These are phyloP conservation scores for Pichia sp. DNA, from an alignment of 1,139 yeast genomes.

Conservation along the genomic window DNA sequence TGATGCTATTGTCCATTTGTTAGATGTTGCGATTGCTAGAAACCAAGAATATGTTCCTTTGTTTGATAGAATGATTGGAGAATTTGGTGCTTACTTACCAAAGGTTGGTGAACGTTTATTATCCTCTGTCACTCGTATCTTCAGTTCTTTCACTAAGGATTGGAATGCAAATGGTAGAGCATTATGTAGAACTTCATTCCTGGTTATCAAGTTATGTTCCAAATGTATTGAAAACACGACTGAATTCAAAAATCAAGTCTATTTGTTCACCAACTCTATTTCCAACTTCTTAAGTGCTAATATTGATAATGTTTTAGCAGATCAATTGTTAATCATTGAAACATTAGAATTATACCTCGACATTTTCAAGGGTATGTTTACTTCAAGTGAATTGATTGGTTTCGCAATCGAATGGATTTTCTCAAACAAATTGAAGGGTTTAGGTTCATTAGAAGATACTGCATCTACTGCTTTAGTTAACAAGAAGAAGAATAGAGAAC, in stretches of 20 bases:
- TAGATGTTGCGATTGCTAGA: slow-evolving; percentile 65
- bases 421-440: slow-evolving; percentile 53
- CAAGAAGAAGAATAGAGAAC: slow-evolving; percentile 44
- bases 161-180: slow-evolving; percentile 69
- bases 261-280: slow-evolving; percentile 40
- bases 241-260: slow-evolving; percentile 35
- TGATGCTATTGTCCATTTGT: slow-evolving; percentile 56
- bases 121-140: slow-evolving; percentile 45
- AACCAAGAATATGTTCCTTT: slow-evolving; percentile 61
- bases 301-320: slow-evolving; percentile 49
- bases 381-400: slow-evolving; percentile 39
- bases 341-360: slow-evolving; percentile 53
- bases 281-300: slow-evolving; percentile 48
- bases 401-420: slow-evolving; percentile 45
- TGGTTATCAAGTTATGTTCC: slow-evolving; percentile 44
- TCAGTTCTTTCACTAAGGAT: slow-evolving; percentile 47
- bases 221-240: slow-evolving; percentile 32
- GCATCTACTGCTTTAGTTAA: slow-evolving; percentile 29
- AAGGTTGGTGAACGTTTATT: slow-evolving; percentile 52
- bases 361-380: slow-evolving; percentile 41
- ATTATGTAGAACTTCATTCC: slow-evolving; percentile 55
- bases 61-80: slow-evolving; percentile 46
- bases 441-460: slow-evolving; percentile 33
- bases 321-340: slow-evolving; percentile 59
- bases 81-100: slow-evolving; percentile 34